A percentile compares a stretch with the other conserved stretches of the same genome.
These are phyloP conservation scores for Geosmithia flava DNA, from an alignment of 2,329 filamentous ascomycete species.

Conservation along the genomic window DNA sequence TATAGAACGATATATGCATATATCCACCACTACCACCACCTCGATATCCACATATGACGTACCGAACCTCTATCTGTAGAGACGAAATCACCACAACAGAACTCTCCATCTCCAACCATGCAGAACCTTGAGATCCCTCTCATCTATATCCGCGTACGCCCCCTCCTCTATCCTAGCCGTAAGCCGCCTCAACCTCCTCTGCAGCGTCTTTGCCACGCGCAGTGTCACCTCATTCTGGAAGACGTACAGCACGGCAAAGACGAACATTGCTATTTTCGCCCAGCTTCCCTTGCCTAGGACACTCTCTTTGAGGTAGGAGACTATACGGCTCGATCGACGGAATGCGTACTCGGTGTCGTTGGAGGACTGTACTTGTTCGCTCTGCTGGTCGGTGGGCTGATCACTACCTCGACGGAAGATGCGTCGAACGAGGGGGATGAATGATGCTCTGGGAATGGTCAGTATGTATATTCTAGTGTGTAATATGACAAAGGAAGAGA, in stretches of 20 bases:
- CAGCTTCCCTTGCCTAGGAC: slow-evolving; percentile 30
- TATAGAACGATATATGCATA: background rate
- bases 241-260: slow-evolving; percentile 44
- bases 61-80: no score
- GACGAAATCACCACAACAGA: slow-evolving; percentile 29
- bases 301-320: slow-evolving; percentile 34
- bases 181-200: slow-evolving; percentile 35
- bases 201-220: slow-evolving; percentile 38
- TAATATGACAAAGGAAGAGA: background rate
- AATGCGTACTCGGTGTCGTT: slow-evolving; percentile 49
- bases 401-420: slow-evolving; percentile 34
- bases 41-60: no score
- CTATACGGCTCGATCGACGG: slow-evolving; percentile 32
- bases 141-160: slow-evolving; percentile 25
- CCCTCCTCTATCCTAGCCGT: slow-evolving; percentile 33
- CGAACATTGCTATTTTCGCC: slow-evolving; percentile 38
- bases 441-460: slow-evolving; percentile 24
- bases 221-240: slow-evolving; percentile 47
- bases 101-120: slow-evolving; percentile 46
- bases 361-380: slow-evolving; percentile 12
- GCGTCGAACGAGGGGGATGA: slow-evolving; percentile 37
- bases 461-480: no score
- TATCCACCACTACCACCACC: no score
- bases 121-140: slow-evolving; percentile 35
- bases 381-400: slow-evolving; percentile 21